phyloP scores from a whole-genome alignment of 1,284 basidiomycete genomes.

The Takashimella koratensis region DNA sequence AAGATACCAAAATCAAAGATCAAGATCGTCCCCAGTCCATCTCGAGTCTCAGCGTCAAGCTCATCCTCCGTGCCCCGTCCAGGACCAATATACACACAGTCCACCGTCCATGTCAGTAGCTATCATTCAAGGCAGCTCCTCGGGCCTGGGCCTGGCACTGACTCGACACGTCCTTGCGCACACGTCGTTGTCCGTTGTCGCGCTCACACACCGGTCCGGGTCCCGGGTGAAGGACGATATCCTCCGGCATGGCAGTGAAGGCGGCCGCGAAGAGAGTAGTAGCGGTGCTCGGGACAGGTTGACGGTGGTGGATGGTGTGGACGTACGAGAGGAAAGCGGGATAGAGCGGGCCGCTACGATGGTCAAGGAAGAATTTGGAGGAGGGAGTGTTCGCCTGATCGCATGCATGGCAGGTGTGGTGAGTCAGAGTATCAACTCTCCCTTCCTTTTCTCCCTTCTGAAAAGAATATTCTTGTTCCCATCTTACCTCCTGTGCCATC shows the following conservation, averaged over 20 bases:
- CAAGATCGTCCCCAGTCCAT: no score
- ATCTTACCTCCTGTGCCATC: no score
- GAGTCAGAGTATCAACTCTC: no score
- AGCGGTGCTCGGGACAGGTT: conserved; percentile 27
- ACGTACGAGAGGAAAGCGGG: conserved; percentile 45
- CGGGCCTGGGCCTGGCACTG: conserved; percentile 32
- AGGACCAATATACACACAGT: no score
- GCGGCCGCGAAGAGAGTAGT: conserved; percentile 6
- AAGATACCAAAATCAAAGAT: no score
- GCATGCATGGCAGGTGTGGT: conserved; percentile 53
- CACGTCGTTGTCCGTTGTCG: conserved; percentile 50
- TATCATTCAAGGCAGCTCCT: conserved; percentile 36
- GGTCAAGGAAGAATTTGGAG: conserved; percentile 47
- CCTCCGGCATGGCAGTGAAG: conserved; percentile 18
- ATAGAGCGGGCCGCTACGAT: conserved; percentile 44
- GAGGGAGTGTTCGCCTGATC: conserved; percentile 46
- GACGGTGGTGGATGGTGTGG: conserved; percentile 48
- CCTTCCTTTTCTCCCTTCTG: neutral
- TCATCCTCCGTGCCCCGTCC: no score
- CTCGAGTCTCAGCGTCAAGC: no score
- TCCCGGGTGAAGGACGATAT: conserved; percentile 36
- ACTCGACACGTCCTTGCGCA: conserved; percentile 40
- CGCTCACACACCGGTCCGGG: conserved; percentile 47
- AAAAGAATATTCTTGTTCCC: no score
- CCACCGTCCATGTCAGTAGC: conserved; percentile 44